phyloP scores from a whole-genome alignment of 2,329 filamentous ascomycete genomes.

The Monilinia vaccinii-corymbosi region DNA sequence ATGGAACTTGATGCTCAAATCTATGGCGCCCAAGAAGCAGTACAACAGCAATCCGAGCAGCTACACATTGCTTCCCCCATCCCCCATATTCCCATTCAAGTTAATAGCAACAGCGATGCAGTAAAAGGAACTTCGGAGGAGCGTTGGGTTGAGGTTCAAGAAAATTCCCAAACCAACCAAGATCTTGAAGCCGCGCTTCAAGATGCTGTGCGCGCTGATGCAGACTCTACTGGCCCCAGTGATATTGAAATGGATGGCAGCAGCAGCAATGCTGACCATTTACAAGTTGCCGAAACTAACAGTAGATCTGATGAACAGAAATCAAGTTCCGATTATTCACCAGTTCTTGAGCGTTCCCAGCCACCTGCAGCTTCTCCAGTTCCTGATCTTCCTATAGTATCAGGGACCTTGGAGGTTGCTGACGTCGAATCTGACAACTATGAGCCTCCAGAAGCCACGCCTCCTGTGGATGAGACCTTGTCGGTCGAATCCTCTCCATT shows the following conservation, averaged over 20 bases:
- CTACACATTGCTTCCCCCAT: background rate
- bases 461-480: constrained; percentile 17
- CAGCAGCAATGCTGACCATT: constrained; percentile 18
- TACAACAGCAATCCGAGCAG: background rate
- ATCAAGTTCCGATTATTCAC: constrained; percentile 21
- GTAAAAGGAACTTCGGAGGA: background rate
- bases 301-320: constrained; percentile 12
- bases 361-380: background rate
- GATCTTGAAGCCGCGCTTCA: constrained; percentile 25
- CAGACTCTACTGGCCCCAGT: constrained; percentile 16
- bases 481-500: constrained; percentile 32
- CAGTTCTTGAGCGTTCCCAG: constrained; percentile 16
- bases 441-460: constrained; percentile 41
- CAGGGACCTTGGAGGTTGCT: constrained; percentile 3
- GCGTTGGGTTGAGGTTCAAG: background rate
- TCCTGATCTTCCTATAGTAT: background rate
- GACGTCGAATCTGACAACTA: constrained; percentile 40
- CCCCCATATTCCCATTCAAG: background rate
- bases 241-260: constrained; percentile 22
- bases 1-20: constrained; percentile 3
- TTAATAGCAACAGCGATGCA: background rate
- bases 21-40: background rate
- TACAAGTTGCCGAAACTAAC: constrained; percentile 11
- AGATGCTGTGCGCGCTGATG: constrained; percentile 24
- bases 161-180: constrained; percentile 12